Evolutionary conservation across 345 rosid genomes (phyloP).

Genomic region (Aurinia saxatilis): DNA sequence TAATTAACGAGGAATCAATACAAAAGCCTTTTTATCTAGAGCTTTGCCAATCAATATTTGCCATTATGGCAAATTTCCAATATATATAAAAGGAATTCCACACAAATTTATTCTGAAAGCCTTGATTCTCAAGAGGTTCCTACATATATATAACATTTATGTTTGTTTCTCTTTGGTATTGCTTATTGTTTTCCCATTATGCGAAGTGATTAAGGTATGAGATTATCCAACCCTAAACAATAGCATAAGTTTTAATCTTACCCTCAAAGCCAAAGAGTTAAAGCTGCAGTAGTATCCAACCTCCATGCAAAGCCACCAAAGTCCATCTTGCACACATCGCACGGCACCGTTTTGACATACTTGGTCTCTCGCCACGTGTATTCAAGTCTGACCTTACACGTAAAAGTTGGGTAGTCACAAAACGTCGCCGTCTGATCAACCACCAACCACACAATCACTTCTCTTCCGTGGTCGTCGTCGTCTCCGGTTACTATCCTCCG

Average conservation of each 20-base stretch:
- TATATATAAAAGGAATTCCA: constrained; percentile 7
- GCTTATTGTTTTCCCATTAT: constrained; percentile 5
- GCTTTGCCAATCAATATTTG: constrained; percentile 11
- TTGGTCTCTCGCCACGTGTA: constrained; percentile 27
- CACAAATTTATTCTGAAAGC: constrained; percentile 5
- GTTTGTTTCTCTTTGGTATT: not conserved
- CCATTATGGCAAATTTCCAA: constrained; percentile 2
- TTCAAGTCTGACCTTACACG: constrained; percentile 38
- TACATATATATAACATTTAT: constrained; percentile 4
- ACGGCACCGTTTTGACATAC: constrained; percentile 36
- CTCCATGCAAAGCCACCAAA: constrained; percentile 59
- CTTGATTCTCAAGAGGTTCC: constrained; percentile 11
- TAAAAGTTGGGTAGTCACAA: constrained; percentile 21
- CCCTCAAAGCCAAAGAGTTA: constrained; percentile 37
- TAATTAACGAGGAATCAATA: not conserved
- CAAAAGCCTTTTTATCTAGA: not conserved
- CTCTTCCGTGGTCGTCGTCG: not conserved
- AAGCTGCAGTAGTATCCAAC: constrained; percentile 47
- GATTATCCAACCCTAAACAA: not conserved
- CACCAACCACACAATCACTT: constrained; percentile 31
- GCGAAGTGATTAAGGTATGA: constrained; percentile 5
- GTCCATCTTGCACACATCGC: constrained; percentile 59
- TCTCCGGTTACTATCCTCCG: constrained; percentile 28
- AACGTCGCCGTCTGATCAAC: constrained; percentile 27
- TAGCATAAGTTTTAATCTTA: not conserved